These are phyloP conservation scores for Fusarium agapanthi DNA, from an alignment of 2,329 filamentous ascomycete species.

Conservation along the genomic window DNA sequence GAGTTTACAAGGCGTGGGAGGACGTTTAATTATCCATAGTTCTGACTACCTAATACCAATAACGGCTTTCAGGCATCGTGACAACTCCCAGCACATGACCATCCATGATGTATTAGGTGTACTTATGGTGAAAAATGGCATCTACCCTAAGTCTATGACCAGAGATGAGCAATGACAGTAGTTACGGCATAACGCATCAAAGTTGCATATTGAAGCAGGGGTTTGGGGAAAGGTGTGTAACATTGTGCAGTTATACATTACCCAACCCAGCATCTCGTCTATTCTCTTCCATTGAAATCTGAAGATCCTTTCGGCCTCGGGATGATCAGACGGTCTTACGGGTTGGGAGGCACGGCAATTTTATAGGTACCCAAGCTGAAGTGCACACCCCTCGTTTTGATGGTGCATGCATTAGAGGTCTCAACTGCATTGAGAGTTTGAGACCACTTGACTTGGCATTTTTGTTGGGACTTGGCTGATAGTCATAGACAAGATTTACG, in stretches of 20 bases:
- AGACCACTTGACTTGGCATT: slow-evolving; percentile 1
- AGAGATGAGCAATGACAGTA: not conserved
- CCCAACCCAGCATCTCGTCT: slow-evolving; percentile 20
- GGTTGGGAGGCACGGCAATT: not conserved
- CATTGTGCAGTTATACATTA: not conserved
- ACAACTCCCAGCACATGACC: not conserved
- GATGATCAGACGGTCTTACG: not conserved
- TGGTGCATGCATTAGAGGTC: slow-evolving; percentile 17
- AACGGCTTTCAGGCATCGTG: not conserved
- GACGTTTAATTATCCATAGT: not conserved
- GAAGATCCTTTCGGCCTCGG: slow-evolving; percentile 33
- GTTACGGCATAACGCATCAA: not conserved
- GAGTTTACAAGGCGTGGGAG: not conserved
- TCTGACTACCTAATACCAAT: not conserved
- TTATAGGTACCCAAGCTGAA: not conserved
- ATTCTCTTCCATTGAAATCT: not conserved
- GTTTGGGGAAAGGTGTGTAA: not conserved
- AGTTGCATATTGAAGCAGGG: slow-evolving; percentile 7
- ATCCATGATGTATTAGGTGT: not conserved
- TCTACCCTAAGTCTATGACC: not conserved
- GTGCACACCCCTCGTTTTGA: slow-evolving; percentile 5
- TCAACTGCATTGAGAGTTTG: slow-evolving; percentile 22
- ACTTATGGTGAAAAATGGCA: not conserved
- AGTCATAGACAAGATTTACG: not conserved
- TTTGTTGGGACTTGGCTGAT: slow-evolving; percentile 32